These are phyloP conservation scores for Venturia nashicola DNA, from an alignment of 2,329 filamentous ascomycete genomes.

Conservation along the genomic window DNA sequence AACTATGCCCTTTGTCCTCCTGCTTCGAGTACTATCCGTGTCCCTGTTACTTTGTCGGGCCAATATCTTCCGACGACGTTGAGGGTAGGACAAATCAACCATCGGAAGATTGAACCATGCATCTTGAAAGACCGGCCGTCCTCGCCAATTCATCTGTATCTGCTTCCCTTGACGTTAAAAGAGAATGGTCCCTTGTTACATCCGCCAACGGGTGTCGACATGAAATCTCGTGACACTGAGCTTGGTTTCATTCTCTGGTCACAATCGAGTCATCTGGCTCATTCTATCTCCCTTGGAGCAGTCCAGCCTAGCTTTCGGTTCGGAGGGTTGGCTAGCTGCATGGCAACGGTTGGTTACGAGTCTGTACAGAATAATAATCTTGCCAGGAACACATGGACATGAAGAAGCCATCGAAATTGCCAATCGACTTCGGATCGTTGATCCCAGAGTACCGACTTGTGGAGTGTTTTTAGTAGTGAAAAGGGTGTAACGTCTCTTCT, in stretches of 20 bases:
- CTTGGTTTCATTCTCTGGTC: neutral
- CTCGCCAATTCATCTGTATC: neutral
- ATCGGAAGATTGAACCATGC: neutral
- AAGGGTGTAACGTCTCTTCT: neutral
- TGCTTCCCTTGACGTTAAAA: neutral
- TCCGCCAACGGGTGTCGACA: neutral
- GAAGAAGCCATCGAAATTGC: neutral
- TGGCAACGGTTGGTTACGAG: neutral
- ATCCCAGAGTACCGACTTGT: neutral
- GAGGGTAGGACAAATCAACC: neutral
- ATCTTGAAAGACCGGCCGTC: neutral
- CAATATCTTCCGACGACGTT: neutral
- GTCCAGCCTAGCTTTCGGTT: neutral
- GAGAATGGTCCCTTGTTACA: neutral
- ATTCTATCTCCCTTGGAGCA: neutral
- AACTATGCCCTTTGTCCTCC: neutral
- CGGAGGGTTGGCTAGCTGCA: neutral
- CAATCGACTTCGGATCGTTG: neutral
- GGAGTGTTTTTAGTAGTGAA: neutral
- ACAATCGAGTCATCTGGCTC: neutral
- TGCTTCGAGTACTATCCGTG: neutral
- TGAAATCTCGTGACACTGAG: neutral
- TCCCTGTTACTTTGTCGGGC: neutral
- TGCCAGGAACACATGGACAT: no score
- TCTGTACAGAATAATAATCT: no score